Evolutionary conservation across 352 stramenopile genomes (phyloP), one percentile per base, ranked within the genome.

Genomic region (Pilasporangium apinafurcum): DNA sequence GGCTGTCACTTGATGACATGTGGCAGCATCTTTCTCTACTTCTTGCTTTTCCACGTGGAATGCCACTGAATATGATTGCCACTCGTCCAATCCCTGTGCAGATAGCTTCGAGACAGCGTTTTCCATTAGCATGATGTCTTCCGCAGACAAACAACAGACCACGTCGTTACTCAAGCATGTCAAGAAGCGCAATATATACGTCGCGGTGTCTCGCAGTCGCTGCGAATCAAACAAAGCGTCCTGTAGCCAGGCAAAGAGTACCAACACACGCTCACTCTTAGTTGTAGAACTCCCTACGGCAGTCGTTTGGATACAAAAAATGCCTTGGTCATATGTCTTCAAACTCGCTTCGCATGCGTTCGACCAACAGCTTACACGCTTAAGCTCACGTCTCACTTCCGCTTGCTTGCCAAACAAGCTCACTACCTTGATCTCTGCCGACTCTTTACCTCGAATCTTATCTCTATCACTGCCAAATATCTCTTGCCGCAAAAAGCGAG

Each of bases 231-330:
- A 86, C 18, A 68, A 35, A 3, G 40, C 25, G 32, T 82, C 62
- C 29, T 68, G 30, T 0, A 91, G 45, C 75, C 79, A 92, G 3
- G 59, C 47, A 51, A 89, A 92, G 16, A 89, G 9, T 1, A 86
- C 50, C 9, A 87, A 35, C 8, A 28, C 44, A 21, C 34, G 30
- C 8, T 32, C 38, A 1, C 37, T 26, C 17, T 27, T 29, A 18
- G 29, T 33, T 2, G 22, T 5, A 21, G 1, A 8, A 21, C 34
- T 39, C 9, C 14, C 17, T 4, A 10, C 9, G 17, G 31, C 25
- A n/a, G 14, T 26, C 22, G 30, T 20, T 14, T 42, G 41, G 17
- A 54, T 58, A 21, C 58, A 83, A 36, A 83, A 92, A 20, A 92
- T 70, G 1, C 79, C 76, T 48, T 83, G 59, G 17, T 88, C 61